Evolutionary conservation across 306 rosid species (phyloP).

Genomic region (Castanea crenata): DNA sequence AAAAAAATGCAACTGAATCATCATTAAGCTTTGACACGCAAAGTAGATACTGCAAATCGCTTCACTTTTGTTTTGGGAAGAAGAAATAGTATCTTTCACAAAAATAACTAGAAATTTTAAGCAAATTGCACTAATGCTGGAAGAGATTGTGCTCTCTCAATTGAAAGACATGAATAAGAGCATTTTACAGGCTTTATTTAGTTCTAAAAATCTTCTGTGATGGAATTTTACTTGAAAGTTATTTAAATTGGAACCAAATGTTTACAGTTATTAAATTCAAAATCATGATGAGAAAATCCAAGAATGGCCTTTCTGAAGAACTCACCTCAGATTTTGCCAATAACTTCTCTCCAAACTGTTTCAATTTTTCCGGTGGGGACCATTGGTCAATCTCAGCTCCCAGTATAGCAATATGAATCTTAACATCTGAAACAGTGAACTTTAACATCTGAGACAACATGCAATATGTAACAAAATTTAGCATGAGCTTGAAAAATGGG

Average conservation of each 20-base stretch:
- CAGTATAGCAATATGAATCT: conserved; percentile 41
- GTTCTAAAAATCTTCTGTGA: too few species aligned
- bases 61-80: neutral
- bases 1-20: neutral
- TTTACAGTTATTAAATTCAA: too few species aligned
- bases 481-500: neutral
- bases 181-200: too few species aligned
- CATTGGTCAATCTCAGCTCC: conserved; percentile 46
- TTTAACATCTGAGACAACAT: neutral
- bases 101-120: neutral
- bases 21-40: neutral
- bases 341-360: conserved; percentile 34
- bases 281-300: neutral
- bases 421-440: conserved; percentile 33
- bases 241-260: too few species aligned
- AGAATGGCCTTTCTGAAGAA: neutral
- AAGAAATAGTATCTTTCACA: neutral
- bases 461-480: neutral
- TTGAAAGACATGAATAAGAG: too few species aligned
- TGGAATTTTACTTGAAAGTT: too few species aligned
- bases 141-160: too few species aligned
- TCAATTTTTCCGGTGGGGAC: conserved; percentile 39
- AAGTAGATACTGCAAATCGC: neutral
- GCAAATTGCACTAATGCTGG: too few species aligned
- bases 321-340: conserved; percentile 40